Conservation (phyloP, 116 monocot species). For the Phalaenopsis hybrid region DNA sequence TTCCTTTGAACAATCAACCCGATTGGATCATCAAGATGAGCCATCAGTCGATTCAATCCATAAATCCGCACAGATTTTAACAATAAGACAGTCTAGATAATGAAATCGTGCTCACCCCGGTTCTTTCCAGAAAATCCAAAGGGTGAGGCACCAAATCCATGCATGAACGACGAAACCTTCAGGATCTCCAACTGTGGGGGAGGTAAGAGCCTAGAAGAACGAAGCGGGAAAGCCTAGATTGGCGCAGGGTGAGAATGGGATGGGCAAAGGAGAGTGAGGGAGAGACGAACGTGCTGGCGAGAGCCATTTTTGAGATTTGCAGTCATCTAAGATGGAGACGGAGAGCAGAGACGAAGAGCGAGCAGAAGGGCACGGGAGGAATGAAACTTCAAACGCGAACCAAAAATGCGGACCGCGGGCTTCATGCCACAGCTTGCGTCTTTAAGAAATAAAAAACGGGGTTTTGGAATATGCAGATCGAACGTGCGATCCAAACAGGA, state of each 20-base stretch:
- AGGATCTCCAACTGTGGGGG: constrained; percentile 2
- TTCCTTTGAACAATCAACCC: too few relatives aligned
- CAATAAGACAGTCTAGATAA: background rate
- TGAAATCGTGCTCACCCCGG: constrained; percentile 3
- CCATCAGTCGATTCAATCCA: background rate
- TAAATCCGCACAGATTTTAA: background rate
- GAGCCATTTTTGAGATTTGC: constrained; percentile 9
- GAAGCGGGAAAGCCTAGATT: background rate
- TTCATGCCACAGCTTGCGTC: too few relatives aligned
- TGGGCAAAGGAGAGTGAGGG: background rate
- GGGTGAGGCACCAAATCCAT: constrained; percentile 4
- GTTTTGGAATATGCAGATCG: too few relatives aligned
- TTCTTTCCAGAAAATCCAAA: background rate
- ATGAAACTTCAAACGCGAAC: too few relatives aligned
- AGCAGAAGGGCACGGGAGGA: too few relatives aligned
- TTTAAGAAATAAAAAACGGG: too few relatives aligned
- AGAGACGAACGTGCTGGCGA: constrained; percentile 19
- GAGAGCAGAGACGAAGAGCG: too few relatives aligned
- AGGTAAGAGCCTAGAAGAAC: background rate
- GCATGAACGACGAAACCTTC: background rate
- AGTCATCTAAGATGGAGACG: too few relatives aligned
- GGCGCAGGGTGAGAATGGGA: background rate
- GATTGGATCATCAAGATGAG: background rate
- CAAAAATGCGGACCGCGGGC: too few relatives aligned
- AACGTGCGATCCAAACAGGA: too few relatives aligned